A percentile compares a stretch with the other conserved stretches of the same genome.
These are phyloP conservation scores for Neurospora pannonica DNA, from an alignment of 495 filamentous ascomycete genomes.

Conservation along the genomic window DNA sequence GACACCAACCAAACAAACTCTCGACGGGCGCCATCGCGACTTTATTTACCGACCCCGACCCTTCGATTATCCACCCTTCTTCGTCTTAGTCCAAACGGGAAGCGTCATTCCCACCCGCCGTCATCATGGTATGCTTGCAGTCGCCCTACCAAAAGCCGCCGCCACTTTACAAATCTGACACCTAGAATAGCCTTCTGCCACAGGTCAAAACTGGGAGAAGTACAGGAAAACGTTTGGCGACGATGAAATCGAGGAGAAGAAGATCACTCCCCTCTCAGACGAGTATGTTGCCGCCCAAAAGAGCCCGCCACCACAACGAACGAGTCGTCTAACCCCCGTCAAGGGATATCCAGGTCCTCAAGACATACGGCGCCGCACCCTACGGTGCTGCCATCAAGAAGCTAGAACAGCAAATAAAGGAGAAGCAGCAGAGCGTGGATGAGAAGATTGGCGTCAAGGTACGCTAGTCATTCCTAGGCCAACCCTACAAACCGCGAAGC, in stretches of 20 bases:
- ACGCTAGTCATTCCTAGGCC: background rate
- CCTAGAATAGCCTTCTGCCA: constrained; percentile 66
- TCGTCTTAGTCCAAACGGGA: background rate
- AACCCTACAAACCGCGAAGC: background rate
- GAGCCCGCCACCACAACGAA: constrained; percentile 13
- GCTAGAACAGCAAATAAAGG: constrained; percentile 97
- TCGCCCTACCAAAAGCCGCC: background rate
- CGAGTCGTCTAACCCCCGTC: constrained; percentile 20
- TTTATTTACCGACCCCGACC: background rate
- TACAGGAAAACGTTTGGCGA: constrained; percentile 93
- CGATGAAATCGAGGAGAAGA: constrained; percentile 97
- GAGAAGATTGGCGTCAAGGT: constrained; percentile 82
- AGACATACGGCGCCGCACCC: constrained; percentile 95
- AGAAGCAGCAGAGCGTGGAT: constrained; percentile 89
- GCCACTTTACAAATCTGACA: constrained; percentile 7
- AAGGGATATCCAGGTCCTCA: constrained; percentile 97
- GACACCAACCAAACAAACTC: constrained; percentile 8
- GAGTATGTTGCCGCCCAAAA: constrained; percentile 52
- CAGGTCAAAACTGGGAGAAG: constrained; percentile 93
- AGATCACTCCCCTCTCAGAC: constrained; percentile 92
- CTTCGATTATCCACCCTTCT: background rate
- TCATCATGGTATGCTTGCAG: constrained; percentile 17
- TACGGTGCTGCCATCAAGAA: constrained; percentile 89
- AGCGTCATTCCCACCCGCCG: constrained; percentile 1
- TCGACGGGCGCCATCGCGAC: background rate